These are phyloP conservation scores for Nelumbo lutea DNA, from an alignment of 164 flowering plant species.

Conservation along the genomic window DNA sequence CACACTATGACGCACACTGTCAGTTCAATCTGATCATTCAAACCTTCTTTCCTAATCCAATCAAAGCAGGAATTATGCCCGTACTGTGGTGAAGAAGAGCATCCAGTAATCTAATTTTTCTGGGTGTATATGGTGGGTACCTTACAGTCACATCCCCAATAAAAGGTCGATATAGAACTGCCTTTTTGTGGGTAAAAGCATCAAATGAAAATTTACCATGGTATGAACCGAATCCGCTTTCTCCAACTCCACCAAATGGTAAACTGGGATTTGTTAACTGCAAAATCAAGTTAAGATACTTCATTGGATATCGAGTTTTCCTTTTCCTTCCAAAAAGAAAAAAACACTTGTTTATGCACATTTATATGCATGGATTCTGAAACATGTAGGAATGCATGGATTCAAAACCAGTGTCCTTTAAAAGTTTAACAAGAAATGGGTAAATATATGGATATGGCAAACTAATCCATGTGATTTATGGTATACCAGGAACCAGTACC, in stretches of 20 bases:
- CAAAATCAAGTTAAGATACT: conserved; percentile 21
- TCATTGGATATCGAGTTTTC: conserved; percentile 18
- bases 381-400: too few species aligned
- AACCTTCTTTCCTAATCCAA: conserved; percentile 20
- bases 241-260: conserved; percentile 96
- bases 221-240: conserved; percentile 85
- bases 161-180: conserved; percentile 64
- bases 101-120: conserved; percentile 49
- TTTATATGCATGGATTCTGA: too few species aligned
- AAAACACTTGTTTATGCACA: too few species aligned
- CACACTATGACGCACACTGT: background rate
- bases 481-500: too few species aligned
- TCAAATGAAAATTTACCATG: conserved; percentile 88
- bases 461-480: too few species aligned
- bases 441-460: too few species aligned
- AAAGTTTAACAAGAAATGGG: too few species aligned
- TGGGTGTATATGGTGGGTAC: conserved; percentile 71
- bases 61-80: conserved; percentile 26
- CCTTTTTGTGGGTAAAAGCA: conserved; percentile 83
- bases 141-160: conserved; percentile 57
- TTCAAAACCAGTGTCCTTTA: too few species aligned
- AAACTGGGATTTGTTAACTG: conserved; percentile 55
- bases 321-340: background rate
- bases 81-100: conserved; percentile 30
- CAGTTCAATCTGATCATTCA: background rate